Percentiles rank a stretch among this genome's conserved stretches.
Evolutionary conservation across 2,329 filamentous ascomycete genomes (phyloP).

Genomic region (Coniella vitis): DNA sequence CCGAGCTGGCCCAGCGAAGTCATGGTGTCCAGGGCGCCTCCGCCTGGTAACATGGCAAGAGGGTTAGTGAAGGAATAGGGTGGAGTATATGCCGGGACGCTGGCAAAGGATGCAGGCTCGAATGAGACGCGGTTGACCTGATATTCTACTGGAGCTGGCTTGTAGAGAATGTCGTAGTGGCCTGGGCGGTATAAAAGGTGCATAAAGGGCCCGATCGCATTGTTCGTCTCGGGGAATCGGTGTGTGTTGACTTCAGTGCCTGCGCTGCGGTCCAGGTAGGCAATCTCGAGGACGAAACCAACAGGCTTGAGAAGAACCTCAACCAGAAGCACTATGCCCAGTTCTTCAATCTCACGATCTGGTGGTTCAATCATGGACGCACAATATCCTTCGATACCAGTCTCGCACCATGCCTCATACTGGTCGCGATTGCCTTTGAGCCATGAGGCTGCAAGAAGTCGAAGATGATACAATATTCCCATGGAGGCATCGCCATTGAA

Average conservation of each 20-base stretch:
- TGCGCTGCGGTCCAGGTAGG: conserved; percentile 81
- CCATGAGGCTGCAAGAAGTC: conserved; percentile 78
- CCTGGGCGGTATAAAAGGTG: conserved; percentile 62
- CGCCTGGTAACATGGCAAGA: conserved; percentile 42
- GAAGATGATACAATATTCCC: conserved; percentile 76
- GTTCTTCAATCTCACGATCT: conserved; percentile 80
- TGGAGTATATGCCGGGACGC: conserved; percentile 15
- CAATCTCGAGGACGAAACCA: conserved; percentile 75
- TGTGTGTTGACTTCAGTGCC: conserved; percentile 70
- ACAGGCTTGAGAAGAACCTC: conserved; percentile 74
- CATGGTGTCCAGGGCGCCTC: conserved; percentile 23
- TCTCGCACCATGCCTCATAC: conserved; percentile 64
- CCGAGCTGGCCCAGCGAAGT: conserved; percentile 15
- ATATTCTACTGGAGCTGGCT: conserved; percentile 27
- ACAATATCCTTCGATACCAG: conserved; percentile 61
- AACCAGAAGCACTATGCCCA: conserved; percentile 72
- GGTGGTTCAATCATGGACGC: conserved; percentile 63
- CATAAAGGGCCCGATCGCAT: conserved; percentile 43
- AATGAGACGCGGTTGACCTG: conserved; percentile 47
- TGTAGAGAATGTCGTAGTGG: conserved; percentile 91
- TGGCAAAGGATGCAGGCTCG: conserved; percentile 5
- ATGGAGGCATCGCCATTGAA: conserved; percentile 70
- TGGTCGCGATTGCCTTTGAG: conserved; percentile 66
- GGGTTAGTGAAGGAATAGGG: conserved; percentile 33
- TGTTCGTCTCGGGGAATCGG: conserved; percentile 50